Conservation (phyloP, 192 early-diverging fungal genomes). For the Linnemannia zychae region DNA sequence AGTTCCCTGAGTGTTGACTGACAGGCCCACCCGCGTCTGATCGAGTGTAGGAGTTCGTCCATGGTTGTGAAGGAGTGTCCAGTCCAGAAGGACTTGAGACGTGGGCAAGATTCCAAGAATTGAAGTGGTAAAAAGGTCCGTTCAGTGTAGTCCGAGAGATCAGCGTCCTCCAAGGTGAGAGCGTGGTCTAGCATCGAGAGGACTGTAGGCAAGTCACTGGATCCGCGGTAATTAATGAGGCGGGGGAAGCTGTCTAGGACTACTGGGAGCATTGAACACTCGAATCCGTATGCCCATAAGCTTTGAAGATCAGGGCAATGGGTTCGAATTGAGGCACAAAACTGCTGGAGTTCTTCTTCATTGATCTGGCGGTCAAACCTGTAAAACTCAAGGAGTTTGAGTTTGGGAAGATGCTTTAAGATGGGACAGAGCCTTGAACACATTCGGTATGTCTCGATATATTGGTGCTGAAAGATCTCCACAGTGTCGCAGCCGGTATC, state of each 20-base stretch:
- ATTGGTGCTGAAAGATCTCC: constrained; percentile 28
- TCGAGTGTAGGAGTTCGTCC: constrained; percentile 20
- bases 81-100: constrained; percentile 5
- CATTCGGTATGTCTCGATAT: constrained; percentile 32
- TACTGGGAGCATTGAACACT: constrained; percentile 42
- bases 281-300: constrained; percentile 31
- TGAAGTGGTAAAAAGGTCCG: constrained; percentile 22
- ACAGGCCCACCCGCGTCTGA: constrained; percentile 36
- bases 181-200: constrained; percentile 26
- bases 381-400: constrained; percentile 33
- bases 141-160: constrained; percentile 29
- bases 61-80: constrained; percentile 24
- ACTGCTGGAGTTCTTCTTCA: background rate
- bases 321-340: constrained; percentile 20
- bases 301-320: constrained; percentile 20
- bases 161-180: constrained; percentile 24
- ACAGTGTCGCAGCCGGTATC: background rate
- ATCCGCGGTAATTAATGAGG: constrained; percentile 17
- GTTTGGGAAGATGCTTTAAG: constrained; percentile 25
- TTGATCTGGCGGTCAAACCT: constrained; percentile 24
- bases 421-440: constrained; percentile 22
- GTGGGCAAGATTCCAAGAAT: constrained; percentile 35
- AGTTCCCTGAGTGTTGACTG: constrained; percentile 10
- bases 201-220: constrained; percentile 27
- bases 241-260: constrained; percentile 5